Percentiles rank a stretch among this genome's conserved stretches.
Conservation (phyloP, 495 filamentous ascomycete genomes). For the Xanthoparmelia taractica region DNA sequence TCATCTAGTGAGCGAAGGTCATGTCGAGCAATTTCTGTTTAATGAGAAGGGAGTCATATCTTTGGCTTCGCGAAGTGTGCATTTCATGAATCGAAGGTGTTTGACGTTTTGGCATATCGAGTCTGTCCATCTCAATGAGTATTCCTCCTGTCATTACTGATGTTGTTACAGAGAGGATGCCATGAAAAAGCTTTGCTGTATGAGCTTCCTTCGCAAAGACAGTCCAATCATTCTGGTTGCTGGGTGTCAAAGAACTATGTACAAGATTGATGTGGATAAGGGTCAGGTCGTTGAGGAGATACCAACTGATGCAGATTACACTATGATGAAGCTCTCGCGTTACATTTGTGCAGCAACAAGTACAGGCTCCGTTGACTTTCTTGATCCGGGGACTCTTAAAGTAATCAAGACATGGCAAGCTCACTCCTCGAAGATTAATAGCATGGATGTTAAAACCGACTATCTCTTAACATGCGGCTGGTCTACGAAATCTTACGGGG, state of each 20-base stretch:
- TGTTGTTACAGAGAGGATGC: constrained; percentile 47
- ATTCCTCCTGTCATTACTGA: not conserved
- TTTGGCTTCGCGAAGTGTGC: constrained; percentile 67
- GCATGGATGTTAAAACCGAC: constrained; percentile 91
- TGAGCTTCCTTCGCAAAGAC: constrained; percentile 85
- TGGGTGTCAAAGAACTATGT: constrained; percentile 79
- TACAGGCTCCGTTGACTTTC: constrained; percentile 73
- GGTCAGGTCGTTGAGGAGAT: constrained; percentile 70
- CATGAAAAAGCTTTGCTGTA: constrained; percentile 79
- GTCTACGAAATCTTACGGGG: constrained; percentile 59
- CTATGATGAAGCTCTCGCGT: constrained; percentile 79
- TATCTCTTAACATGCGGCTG: constrained; percentile 93
- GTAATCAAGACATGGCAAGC: constrained; percentile 82
- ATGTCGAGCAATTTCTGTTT: constrained; percentile 72
- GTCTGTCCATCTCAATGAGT: constrained; percentile 32
- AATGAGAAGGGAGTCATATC: constrained; percentile 79
- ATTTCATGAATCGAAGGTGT: constrained; percentile 76
- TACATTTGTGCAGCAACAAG: constrained; percentile 88
- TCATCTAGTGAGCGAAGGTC: constrained; percentile 57
- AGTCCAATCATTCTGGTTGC: constrained; percentile 76
- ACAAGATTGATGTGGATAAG: constrained; percentile 81
- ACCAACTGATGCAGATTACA: constrained; percentile 66
- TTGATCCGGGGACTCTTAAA: constrained; percentile 69
- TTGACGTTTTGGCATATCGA: constrained; percentile 77
- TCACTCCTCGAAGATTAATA: constrained; percentile 73